Evolutionary conservation across 495 filamentous ascomycete genomes (phyloP), one percentile per base, ranked within the genome.

Genomic region (Aspergillus ostianus): DNA sequence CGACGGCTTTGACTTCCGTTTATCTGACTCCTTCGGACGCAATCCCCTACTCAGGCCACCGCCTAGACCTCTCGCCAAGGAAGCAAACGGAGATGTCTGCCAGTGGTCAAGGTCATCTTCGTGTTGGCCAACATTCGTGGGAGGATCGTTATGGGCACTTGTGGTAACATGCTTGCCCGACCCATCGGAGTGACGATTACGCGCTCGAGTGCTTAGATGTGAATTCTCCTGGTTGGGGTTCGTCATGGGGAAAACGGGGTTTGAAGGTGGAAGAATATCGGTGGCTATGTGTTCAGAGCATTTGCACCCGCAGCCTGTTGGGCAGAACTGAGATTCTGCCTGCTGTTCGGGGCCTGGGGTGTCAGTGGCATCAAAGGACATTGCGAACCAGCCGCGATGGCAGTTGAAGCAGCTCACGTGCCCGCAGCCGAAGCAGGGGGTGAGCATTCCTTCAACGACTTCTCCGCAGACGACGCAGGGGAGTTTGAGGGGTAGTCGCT

Each of bases 371-470:
- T 13, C 36, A 41, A 12, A 59, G 9, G 51, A 44, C 45, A 49
- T 67, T 18, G 59, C 68, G 64, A 82, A 78, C 74, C 79, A 77
- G 47, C 52, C 67, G 41, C 56, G 65, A 53, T 80, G 77, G 61
- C 81, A 84, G 15, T 73, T 66, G 48, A 80, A 77, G 60, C 81
- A 82, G 65, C 79, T 70, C 13, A 80, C 78, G 59, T 84, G 81
- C 27, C 81, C 80, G 58, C 81, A 84, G 47, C 70, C 73, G 8
- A 82, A 71, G 62, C 81, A 84, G 10, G 81, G 81, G 0, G 80
- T 73, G 32, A 81, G 64, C 68, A 82, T 81, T 30, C 79, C 80
- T 58, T 74, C 70, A 8, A 81, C 69, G 4, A 73, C 69, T 60
- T 79, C 75, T 17, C 72, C 67, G 61, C 81, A 84, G 26, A 82